Conservation (phyloP, 768 basidiomycete genomes). For the Agrocybe pediades region DNA sequence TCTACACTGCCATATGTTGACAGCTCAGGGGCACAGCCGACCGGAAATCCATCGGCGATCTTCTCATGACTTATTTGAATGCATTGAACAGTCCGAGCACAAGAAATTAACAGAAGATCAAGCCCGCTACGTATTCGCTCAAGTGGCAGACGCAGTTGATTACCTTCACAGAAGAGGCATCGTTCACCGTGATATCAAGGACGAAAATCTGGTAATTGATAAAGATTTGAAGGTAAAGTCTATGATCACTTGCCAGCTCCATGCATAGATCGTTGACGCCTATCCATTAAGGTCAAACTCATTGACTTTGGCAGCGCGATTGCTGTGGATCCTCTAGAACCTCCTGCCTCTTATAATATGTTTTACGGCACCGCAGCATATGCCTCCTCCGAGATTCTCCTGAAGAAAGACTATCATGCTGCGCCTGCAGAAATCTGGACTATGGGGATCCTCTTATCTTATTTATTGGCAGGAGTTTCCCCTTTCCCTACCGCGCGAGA, state of each 20-base stretch:
- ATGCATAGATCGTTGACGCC: not conserved
- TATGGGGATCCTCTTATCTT: constrained; percentile 92
- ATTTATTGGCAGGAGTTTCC: constrained; percentile 88
- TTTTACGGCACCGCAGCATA: constrained; percentile 97
- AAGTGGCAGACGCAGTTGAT: constrained; percentile 83
- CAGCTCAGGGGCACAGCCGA: constrained; percentile 22
- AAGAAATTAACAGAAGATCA: constrained; percentile 78
- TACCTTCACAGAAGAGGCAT: constrained; percentile 85
- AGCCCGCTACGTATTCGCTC: constrained; percentile 82
- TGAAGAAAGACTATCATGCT: constrained; percentile 86
- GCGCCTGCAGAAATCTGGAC: constrained; percentile 97
- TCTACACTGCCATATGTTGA: constrained; percentile 21
- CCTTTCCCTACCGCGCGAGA: constrained; percentile 90
- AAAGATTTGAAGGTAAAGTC: constrained; percentile 63
- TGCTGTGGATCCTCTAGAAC: constrained; percentile 60
- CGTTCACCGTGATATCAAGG: constrained; percentile 95
- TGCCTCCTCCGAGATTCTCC: constrained; percentile 92
- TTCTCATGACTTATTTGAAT: constrained; percentile 94
- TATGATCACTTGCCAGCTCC: not conserved
- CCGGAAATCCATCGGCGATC: constrained; percentile 65
- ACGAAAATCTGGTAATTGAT: constrained; percentile 90
- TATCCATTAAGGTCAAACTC: constrained; percentile 71
- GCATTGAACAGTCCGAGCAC: constrained; percentile 85
- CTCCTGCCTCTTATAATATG: constrained; percentile 68
- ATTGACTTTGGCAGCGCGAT: constrained; percentile 96